A percentile compares a stretch with the other conserved stretches of the same genome.
Evolutionary conservation across 495 filamentous ascomycete genomes (phyloP).

Genomic region (Terfezia boudieri): DNA sequence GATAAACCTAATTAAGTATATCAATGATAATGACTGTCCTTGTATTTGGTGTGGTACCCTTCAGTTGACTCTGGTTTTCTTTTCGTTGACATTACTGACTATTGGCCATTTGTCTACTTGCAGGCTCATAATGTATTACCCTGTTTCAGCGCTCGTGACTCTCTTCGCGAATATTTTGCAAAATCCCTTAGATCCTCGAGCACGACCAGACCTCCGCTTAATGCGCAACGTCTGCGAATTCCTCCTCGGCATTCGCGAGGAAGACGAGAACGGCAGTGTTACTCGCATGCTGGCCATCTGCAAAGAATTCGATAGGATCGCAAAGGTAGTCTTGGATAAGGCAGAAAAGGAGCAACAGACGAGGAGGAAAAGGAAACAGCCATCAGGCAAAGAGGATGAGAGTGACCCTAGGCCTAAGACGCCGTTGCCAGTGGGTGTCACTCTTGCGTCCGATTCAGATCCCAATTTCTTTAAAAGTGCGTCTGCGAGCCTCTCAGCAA

Average conservation of each 20-base stretch:
- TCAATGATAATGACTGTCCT: conserved; percentile 79
- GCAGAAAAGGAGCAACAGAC: conserved; percentile 56
- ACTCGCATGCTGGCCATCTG: conserved; percentile 84
- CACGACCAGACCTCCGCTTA: conserved; percentile 65
- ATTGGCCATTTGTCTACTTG: not conserved
- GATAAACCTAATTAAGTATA: conserved; percentile 84
- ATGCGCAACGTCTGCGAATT: conserved; percentile 90
- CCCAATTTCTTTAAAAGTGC: not conserved
- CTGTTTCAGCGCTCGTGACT: conserved; percentile 84
- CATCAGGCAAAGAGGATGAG: not conserved
- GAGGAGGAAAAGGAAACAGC: conserved; percentile 56
- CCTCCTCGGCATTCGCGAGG: conserved; percentile 49
- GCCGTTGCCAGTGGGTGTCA: not conserved
- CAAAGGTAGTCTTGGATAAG: conserved; percentile 76
- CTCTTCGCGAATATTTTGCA: conserved; percentile 94
- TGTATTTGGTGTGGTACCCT: conserved; percentile 64
- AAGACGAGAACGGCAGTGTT: conserved; percentile 58
- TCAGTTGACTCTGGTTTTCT: not conserved
- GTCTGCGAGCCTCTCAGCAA: not conserved
- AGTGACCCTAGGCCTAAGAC: not conserved
- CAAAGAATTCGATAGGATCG: conserved; percentile 86
- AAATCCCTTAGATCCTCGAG: conserved; percentile 75
- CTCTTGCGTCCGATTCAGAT: not conserved
- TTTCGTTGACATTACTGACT: not conserved
- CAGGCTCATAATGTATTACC: conserved; percentile 93